Evolutionary conservation across 1,139 yeast genomes (phyloP).

Genomic region (Candida sp.): DNA sequence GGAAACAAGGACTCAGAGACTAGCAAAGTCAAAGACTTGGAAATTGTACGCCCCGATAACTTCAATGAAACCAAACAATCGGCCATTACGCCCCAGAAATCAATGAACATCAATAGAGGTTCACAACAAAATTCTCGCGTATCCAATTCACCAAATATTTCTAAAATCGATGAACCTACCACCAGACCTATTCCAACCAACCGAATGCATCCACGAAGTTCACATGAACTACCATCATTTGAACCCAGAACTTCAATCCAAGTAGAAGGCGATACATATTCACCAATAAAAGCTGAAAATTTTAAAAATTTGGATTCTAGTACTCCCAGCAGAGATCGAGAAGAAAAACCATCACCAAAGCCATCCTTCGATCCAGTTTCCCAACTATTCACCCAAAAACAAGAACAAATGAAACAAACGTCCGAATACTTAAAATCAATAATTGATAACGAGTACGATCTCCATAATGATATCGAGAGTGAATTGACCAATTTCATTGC

Average conservation of each 20-base stretch:
- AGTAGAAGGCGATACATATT: constrained; percentile 1
- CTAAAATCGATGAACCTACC: too few relatives aligned
- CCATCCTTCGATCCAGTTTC: not conserved
- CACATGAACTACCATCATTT: constrained; percentile 1
- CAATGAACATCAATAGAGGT: too few relatives aligned
- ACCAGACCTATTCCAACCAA: too few relatives aligned
- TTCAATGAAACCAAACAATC: too few relatives aligned
- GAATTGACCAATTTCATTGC: constrained; percentile 59
- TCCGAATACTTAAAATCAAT: constrained; percentile 26
- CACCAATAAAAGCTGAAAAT: constrained; percentile 2
- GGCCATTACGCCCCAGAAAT: too few relatives aligned
- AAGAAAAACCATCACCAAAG: not conserved
- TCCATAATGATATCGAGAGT: constrained; percentile 61
- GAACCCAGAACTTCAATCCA: constrained; percentile 5
- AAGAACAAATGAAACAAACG: constrained; percentile 38
- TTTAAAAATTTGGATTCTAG: constrained; percentile 3
- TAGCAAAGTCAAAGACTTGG: too few relatives aligned
- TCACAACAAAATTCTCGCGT: too few relatives aligned
- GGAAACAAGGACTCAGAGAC: too few relatives aligned
- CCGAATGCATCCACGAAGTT: not conserved
- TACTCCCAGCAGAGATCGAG: not conserved
- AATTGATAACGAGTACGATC: constrained; percentile 21
- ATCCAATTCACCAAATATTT: too few relatives aligned
- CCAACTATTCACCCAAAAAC: constrained; percentile 15
- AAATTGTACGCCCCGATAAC: too few relatives aligned